These are phyloP conservation scores for Sugiyamaella mastotermitis DNA, from an alignment of 805 yeast species.

Conservation along the genomic window DNA sequence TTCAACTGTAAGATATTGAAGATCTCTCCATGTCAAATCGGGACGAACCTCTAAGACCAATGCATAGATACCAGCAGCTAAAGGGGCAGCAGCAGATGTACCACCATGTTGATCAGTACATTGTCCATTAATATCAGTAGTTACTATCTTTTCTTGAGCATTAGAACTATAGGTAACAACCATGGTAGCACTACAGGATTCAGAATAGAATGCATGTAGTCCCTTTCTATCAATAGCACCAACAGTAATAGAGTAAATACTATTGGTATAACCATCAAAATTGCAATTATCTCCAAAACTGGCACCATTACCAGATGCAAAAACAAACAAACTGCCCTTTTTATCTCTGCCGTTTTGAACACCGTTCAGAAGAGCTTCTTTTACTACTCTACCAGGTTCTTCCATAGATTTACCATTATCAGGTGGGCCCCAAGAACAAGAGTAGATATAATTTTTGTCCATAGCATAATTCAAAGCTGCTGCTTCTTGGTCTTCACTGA, in stretches of 20 bases:
- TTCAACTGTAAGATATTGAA: constrained; percentile 75
- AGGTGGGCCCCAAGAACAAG: constrained; percentile 98
- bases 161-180: constrained; percentile 93
- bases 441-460: constrained; percentile 84
- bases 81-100: constrained; percentile 97
- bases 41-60: constrained; percentile 80
- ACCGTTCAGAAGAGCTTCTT: constrained; percentile 80
- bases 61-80: constrained; percentile 94
- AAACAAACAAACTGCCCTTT: constrained; percentile 85
- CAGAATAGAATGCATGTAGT: constrained; percentile 82
- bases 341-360: constrained; percentile 71
- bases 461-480: constrained; percentile 74
- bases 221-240: constrained; percentile 90
- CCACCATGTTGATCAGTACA: constrained; percentile 87
- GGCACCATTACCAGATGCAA: constrained; percentile 96
- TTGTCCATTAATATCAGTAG: constrained; percentile 69
- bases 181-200: constrained; percentile 90
- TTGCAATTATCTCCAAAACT: constrained; percentile 81
- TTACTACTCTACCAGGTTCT: constrained; percentile 73
- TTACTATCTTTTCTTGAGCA: constrained; percentile 52
- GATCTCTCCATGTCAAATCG: constrained; percentile 88
- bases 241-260: constrained; percentile 90
- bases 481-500: constrained; percentile 87
- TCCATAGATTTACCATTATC: constrained; percentile 87
- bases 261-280: constrained; percentile 94